phyloP scores from a whole-genome alignment of 179 eudicot species.

The Beta lomatogona region DNA sequence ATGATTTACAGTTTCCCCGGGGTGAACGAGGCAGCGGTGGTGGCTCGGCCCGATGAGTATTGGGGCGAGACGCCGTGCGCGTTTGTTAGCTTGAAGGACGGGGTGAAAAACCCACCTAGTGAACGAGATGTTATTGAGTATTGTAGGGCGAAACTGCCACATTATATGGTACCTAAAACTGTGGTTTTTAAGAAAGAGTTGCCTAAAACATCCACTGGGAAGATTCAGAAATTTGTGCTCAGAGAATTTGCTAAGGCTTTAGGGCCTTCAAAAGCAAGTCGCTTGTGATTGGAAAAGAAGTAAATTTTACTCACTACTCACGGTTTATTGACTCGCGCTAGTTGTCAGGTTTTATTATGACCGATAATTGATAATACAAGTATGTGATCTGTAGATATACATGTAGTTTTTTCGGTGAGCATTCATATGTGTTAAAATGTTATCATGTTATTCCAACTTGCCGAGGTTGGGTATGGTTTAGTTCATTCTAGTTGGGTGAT shows the following conservation, averaged over 20 bases:
- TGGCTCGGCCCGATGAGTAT: constrained; percentile 30
- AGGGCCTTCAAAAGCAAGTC: constrained; percentile 26
- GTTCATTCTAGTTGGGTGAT: no score
- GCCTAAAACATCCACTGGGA: constrained; percentile 43
- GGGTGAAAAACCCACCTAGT: constrained; percentile 21
- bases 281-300: constrained; percentile 14
- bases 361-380: no score
- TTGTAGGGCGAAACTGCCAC: constrained; percentile 31
- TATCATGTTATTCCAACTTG: no score
- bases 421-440: no score
- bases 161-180: constrained; percentile 39
- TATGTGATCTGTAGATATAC: no score
- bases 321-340: no score
- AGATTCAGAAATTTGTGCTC: constrained; percentile 37
- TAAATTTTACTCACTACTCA: no score
- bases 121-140: constrained; percentile 31
- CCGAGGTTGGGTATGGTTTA: no score
- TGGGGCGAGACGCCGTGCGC: constrained; percentile 47
- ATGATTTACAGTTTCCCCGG: constrained; percentile 27
- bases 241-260: constrained; percentile 34
- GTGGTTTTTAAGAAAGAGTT: constrained; percentile 37
- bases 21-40: constrained; percentile 39
- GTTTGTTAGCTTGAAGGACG: constrained; percentile 28
- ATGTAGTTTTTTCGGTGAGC: no score
- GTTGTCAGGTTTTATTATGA: no score